Conservation (phyloP, 441 rosid genomes). For the Adansonia rubrostipa region DNA sequence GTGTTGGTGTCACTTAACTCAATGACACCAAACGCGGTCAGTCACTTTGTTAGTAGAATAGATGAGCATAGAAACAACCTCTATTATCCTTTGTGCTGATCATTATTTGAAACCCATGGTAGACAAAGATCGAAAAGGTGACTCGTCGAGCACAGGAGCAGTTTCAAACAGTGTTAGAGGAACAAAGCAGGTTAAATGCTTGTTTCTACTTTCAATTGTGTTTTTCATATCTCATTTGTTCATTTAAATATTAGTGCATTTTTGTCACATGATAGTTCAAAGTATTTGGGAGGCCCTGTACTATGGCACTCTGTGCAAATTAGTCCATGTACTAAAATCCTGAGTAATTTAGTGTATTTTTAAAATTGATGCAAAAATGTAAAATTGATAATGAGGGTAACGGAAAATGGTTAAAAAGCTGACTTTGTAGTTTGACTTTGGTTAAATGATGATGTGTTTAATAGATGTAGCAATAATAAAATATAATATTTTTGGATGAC, state of each 20-base stretch:
- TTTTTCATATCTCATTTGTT: slow-evolving; percentile 22
- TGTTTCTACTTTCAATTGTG: slow-evolving; percentile 17
- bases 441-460: too few relatives aligned
- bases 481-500: too few relatives aligned
- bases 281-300: too few relatives aligned
- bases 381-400: too few relatives aligned
- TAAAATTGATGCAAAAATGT: too few relatives aligned
- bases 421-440: too few relatives aligned
- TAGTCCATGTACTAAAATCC: too few relatives aligned
- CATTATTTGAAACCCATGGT: slow-evolving; percentile 31
- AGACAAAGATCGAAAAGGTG: slow-evolving; percentile 95
- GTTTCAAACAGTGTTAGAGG: slow-evolving; percentile 93
- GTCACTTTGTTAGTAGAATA: slow-evolving; percentile 13
- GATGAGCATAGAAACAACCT: neutral
- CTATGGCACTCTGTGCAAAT: too few relatives aligned
- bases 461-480: too few relatives aligned
- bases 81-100: slow-evolving; percentile 24
- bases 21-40: slow-evolving; percentile 12
- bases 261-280: neutral
- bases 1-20: neutral
- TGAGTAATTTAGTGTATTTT: too few relatives aligned
- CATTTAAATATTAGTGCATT: neutral
- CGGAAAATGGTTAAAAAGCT: too few relatives aligned
- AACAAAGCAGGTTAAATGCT: slow-evolving; percentile 80
- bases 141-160: slow-evolving; percentile 99